Evolutionary conservation across 2,329 filamentous ascomycete species (phyloP).

Genomic region (Ascochyta pisi): DNA sequence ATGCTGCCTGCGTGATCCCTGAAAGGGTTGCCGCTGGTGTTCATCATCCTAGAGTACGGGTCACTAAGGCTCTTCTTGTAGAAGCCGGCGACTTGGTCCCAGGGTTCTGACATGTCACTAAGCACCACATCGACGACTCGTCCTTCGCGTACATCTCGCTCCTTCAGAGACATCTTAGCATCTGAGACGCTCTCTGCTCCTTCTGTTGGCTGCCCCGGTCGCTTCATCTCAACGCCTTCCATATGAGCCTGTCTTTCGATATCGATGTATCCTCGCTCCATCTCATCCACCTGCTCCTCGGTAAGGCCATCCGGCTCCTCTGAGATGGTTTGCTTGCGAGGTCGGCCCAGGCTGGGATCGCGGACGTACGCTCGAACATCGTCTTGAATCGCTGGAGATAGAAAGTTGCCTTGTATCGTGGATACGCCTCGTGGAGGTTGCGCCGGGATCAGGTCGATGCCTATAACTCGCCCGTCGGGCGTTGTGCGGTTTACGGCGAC

Average conservation of each 20-base stretch:
- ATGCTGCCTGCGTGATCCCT: slow-evolving; percentile 93
- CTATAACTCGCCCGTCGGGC: slow-evolving; percentile 80
- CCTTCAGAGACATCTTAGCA: slow-evolving; percentile 37
- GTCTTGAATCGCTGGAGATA: slow-evolving; percentile 74
- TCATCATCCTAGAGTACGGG: slow-evolving; percentile 98
- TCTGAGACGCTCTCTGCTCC: slow-evolving; percentile 26
- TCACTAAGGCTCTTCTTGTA: slow-evolving; percentile 91
- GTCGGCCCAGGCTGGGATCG: slow-evolving; percentile 66
- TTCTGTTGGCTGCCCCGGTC: slow-evolving; percentile 20
- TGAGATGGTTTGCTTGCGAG: slow-evolving; percentile 43
- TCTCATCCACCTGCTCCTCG: slow-evolving; percentile 51
- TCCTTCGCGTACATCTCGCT: slow-evolving; percentile 52
- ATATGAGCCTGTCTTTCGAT: slow-evolving; percentile 61
- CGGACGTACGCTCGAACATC: slow-evolving; percentile 79
- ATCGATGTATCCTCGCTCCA: slow-evolving; percentile 69
- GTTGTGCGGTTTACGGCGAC: slow-evolving; percentile 81
- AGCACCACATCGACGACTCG: slow-evolving; percentile 87
- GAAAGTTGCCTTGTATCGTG: slow-evolving; percentile 92
- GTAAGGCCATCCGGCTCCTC: slow-evolving; percentile 39
- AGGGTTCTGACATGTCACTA: slow-evolving; percentile 99
- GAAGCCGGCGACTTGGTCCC: slow-evolving; percentile 79
- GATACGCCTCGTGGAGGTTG: slow-evolving; percentile 91
- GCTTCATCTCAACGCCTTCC: slow-evolving; percentile 33
- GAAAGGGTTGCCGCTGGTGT: slow-evolving; percentile 87
- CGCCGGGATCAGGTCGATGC: slow-evolving; percentile 92